Conservation (phyloP, 108 stramenopile species). For the Fistulifera solaris region DNA sequence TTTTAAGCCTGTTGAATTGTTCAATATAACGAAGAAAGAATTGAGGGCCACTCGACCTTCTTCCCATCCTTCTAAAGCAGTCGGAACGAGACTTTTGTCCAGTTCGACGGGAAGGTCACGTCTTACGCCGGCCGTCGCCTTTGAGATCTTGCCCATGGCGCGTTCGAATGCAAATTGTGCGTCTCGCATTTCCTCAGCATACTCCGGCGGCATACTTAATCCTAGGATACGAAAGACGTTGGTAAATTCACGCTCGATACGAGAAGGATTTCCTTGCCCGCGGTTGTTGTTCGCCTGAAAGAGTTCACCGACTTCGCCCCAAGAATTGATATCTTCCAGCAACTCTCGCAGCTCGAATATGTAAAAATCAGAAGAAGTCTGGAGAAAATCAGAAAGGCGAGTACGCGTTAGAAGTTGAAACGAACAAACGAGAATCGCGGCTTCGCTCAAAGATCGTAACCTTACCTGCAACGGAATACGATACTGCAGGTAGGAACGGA, state of each 20-base stretch:
- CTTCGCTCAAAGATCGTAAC: not conserved
- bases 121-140: constrained; percentile 53
- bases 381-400: constrained; percentile 4
- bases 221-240: constrained; percentile 76
- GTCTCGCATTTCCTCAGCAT: constrained; percentile 69
- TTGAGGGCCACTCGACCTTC: constrained; percentile 77
- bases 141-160: constrained; percentile 38
- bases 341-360: constrained; percentile 59
- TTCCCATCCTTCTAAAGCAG: constrained; percentile 59
- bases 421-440: not conserved
- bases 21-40: constrained; percentile 55
- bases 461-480: constrained; percentile 35
- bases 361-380: constrained; percentile 73
- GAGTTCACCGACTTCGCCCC: constrained; percentile 57
- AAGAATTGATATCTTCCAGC: constrained; percentile 53
- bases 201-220: constrained; percentile 69
- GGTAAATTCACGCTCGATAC: constrained; percentile 71
- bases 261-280: constrained; percentile 57
- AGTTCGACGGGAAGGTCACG: constrained; percentile 73
- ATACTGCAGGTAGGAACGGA: constrained; percentile 67
- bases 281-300: constrained; percentile 38
- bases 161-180: constrained; percentile 71
- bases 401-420: constrained; percentile 4
- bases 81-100: constrained; percentile 27
- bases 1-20: constrained; percentile 49